These are phyloP conservation scores for Cyclotella sp. DNA, from an alignment of 108 stramenopile genomes.

Conservation along the genomic window DNA sequence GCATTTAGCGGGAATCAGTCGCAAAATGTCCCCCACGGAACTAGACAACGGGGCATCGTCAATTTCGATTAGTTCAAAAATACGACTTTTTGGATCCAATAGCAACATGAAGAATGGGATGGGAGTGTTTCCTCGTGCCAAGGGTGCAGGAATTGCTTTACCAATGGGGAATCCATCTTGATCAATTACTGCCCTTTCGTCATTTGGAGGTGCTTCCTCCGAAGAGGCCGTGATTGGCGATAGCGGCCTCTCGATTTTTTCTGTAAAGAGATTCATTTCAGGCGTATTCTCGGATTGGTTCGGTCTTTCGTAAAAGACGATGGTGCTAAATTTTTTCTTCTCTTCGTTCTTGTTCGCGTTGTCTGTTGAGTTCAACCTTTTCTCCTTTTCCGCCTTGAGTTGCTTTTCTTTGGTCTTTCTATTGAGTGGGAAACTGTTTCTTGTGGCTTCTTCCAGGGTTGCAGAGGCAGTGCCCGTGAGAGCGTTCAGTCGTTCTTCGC, in stretches of 20 bases:
- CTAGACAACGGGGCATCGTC: slow-evolving; percentile 15
- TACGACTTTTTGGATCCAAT: slow-evolving; percentile 40
- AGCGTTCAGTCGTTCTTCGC: slow-evolving; percentile 16
- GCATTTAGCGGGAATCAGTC: slow-evolving; percentile 22
- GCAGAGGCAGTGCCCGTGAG: slow-evolving; percentile 20
- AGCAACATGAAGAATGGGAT: slow-evolving; percentile 47
- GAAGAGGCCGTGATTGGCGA: background rate
- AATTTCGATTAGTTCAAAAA: slow-evolving; percentile 50
- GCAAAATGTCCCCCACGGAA: slow-evolving; percentile 36
- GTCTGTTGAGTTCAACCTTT: background rate
- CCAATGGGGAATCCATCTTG: slow-evolving; percentile 9
- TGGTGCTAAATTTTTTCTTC: slow-evolving; percentile 11
- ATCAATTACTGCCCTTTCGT: slow-evolving; percentile 8
- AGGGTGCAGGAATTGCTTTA: background rate
- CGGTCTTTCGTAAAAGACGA: slow-evolving; percentile 34
- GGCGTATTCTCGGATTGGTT: background rate
- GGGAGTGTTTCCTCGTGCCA: background rate
- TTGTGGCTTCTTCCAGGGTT: background rate
- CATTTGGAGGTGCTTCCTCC: slow-evolving; percentile 2
- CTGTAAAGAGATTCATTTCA: background rate
- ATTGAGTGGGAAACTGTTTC: background rate
- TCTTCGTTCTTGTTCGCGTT: background rate
- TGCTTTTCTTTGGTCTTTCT: background rate
- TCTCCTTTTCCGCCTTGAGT: background rate
- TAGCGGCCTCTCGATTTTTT: background rate